These are phyloP conservation scores for Hypoxylon intermedium DNA, from an alignment of 495 filamentous ascomycete genomes.

Conservation along the genomic window DNA sequence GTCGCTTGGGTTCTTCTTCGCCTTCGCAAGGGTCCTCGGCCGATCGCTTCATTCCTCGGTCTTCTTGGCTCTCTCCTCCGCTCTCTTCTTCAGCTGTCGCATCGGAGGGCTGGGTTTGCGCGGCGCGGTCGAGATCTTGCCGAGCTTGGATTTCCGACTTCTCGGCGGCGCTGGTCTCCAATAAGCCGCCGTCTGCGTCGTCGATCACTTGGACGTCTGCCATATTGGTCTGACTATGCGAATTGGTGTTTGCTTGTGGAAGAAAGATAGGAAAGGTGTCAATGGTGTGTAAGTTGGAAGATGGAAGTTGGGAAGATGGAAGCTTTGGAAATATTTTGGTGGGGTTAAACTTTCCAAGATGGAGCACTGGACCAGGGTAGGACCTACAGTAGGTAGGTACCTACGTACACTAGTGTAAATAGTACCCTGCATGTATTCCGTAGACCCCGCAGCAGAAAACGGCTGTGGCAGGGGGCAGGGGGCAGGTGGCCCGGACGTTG, in stretches of 20 bases:
- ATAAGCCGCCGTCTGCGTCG: not conserved
- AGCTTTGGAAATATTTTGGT: too few species aligned
- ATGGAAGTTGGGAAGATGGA: too few species aligned
- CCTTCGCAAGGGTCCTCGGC: not conserved
- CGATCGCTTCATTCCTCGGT: too few species aligned
- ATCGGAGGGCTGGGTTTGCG: too few species aligned
- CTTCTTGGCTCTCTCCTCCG: too few species aligned
- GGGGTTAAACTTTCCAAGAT: too few species aligned
- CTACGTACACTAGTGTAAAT: too few species aligned
- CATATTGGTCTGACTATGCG: not conserved
- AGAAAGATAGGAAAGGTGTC: not conserved
- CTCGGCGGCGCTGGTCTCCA: not conserved
- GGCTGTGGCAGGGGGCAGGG: not conserved
- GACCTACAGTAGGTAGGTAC: too few species aligned
- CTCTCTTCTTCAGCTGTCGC: too few species aligned
- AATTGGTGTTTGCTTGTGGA: not conserved
- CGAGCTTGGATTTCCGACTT: slow-evolving; percentile 1
- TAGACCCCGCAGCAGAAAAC: too few species aligned
- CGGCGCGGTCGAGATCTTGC: not conserved
- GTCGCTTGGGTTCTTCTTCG: not conserved
- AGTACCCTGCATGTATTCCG: too few species aligned
- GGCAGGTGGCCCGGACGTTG: not conserved
- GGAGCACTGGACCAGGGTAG: too few species aligned
- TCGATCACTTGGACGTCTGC: not conserved
- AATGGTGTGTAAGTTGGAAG: not conserved